phyloP scores from a whole-genome alignment of 1,284 basidiomycete species.

The Cutaneotrichosporon cyanovorans region DNA sequence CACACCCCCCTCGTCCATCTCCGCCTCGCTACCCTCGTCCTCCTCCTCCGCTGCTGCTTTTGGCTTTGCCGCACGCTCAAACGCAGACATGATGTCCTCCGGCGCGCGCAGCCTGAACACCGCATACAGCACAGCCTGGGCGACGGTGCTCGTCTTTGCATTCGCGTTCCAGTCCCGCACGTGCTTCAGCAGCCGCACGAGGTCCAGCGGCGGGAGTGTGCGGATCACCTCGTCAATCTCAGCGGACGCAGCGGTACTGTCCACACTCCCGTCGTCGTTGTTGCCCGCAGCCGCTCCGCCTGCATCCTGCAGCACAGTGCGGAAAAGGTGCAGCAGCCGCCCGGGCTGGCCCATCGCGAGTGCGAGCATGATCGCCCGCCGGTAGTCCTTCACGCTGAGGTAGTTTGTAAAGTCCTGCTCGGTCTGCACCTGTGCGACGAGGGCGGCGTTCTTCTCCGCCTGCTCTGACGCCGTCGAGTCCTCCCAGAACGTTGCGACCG shows the following conservation, averaged over 20 bases:
- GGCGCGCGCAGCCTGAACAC: constrained; percentile 67
- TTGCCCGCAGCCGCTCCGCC: no score
- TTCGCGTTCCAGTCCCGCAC: constrained; percentile 90
- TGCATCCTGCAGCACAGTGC: constrained; percentile 48
- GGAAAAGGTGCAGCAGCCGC: constrained; percentile 74
- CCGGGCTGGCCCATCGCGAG: constrained; percentile 89
- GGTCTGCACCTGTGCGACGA: constrained; percentile 66
- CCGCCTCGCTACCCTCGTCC: constrained; percentile 39
- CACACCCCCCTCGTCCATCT: constrained; percentile 20
- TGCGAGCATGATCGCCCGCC: constrained; percentile 80
- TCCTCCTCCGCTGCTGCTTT: constrained; percentile 19
- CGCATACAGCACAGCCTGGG: constrained; percentile 77
- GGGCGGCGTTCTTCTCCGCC: constrained; percentile 60
- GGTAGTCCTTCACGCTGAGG: constrained; percentile 78
- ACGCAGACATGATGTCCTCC: constrained; percentile 67
- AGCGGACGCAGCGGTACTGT: constrained; percentile 2
- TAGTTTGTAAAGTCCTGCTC: constrained; percentile 95
- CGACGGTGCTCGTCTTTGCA: constrained; percentile 73
- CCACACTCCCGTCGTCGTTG: neutral
- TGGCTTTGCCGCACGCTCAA: constrained; percentile 44
- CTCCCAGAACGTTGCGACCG: constrained; percentile 85
- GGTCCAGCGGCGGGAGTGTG: constrained; percentile 61
- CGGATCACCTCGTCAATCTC: constrained; percentile 76
- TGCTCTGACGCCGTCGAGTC: constrained; percentile 77
- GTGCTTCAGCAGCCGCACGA: constrained; percentile 73